These are phyloP conservation scores for Candida quercuum DNA, from an alignment of 805 yeast genomes.

Conservation along the genomic window DNA sequence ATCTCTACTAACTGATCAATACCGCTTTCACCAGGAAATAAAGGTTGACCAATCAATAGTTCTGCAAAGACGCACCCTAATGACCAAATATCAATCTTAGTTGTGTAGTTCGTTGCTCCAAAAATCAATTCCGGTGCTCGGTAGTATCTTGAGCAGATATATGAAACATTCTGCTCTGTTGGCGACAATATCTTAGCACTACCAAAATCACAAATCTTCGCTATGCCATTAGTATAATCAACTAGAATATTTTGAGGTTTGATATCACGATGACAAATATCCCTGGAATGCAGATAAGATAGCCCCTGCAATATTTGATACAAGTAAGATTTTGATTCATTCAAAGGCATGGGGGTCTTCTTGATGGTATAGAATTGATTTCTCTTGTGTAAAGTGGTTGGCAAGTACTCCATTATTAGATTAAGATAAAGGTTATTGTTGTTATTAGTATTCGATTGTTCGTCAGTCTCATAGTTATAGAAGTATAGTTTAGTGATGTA, in stretches of 20 bases:
- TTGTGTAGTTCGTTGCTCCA: slow-evolving; percentile 94
- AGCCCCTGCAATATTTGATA: slow-evolving; percentile 71
- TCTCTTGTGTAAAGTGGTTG: slow-evolving; percentile 93
- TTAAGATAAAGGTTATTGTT: slow-evolving; percentile 72
- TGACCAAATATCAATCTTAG: slow-evolving; percentile 96
- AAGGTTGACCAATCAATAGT: slow-evolving; percentile 88
- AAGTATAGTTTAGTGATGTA: slow-evolving; percentile 86
- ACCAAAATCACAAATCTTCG: slow-evolving; percentile 95
- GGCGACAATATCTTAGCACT: slow-evolving; percentile 89
- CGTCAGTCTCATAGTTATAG: slow-evolving; percentile 76
- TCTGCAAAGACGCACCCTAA: slow-evolving; percentile 99
- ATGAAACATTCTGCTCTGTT: slow-evolving; percentile 89
- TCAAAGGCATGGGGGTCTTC: slow-evolving; percentile 75
- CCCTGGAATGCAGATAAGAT: slow-evolving; percentile 71
- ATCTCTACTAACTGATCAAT: slow-evolving; percentile 96
- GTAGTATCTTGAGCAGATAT: slow-evolving; percentile 94
- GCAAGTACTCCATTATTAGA: slow-evolving; percentile 85
- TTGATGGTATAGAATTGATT: slow-evolving; percentile 77
- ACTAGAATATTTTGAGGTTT: slow-evolving; percentile 66
- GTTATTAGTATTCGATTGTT: slow-evolving; percentile 26
- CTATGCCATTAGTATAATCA: slow-evolving; percentile 77
- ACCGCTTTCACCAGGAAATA: slow-evolving; percentile 97
- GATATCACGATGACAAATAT: slow-evolving; percentile 2
- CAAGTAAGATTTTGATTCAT: slow-evolving; percentile 84
- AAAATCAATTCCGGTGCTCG: slow-evolving; percentile 97